Percentiles rank a stretch among this genome's conserved stretches.
These are phyloP conservation scores for Codiaeum variegatum DNA, from an alignment of 441 rosid species.

Conservation along the genomic window DNA sequence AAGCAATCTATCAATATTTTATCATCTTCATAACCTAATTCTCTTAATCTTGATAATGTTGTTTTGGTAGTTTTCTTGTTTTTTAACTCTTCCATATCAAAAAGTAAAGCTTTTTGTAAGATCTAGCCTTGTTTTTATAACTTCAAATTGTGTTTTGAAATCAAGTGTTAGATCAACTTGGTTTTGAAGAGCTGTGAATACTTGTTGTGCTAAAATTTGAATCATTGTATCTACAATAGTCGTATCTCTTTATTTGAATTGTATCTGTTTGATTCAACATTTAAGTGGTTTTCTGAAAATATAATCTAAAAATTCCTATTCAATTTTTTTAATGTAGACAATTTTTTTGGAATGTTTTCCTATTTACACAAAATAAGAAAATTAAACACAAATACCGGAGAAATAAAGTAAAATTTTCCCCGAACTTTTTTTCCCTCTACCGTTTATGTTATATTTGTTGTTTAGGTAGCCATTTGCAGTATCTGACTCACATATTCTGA, in stretches of 20 bases:
- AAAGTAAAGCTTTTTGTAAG: constrained; percentile 15
- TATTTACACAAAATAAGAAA: too few species aligned
- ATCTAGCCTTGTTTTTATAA: constrained; percentile 13
- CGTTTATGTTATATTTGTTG: too few species aligned
- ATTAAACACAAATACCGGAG: too few species aligned
- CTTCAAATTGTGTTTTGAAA: constrained; percentile 9
- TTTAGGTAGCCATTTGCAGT: too few species aligned
- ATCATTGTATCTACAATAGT: constrained; percentile 2
- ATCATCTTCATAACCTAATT: constrained; percentile 17
- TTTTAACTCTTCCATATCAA: constrained; percentile 4
- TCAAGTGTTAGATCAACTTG: constrained; percentile 7
- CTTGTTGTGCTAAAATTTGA: constrained; percentile 11
- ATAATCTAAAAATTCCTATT: too few species aligned
- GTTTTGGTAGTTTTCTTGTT: not conserved
- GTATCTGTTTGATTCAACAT: not conserved
- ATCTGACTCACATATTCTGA: too few species aligned
- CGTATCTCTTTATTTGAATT: constrained; percentile 3
- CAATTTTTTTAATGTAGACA: too few species aligned
- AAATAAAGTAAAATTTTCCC: too few species aligned
- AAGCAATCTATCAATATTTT: constrained; percentile 16
- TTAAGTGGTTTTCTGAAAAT: too few species aligned
- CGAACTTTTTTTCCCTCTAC: too few species aligned
- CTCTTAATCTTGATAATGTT: not conserved
- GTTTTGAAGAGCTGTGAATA: constrained; percentile 3
- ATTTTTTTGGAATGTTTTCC: too few species aligned